Percentiles rank a stretch among this genome's conserved stretches.
These are phyloP conservation scores for Penicillium riverlandense DNA, from an alignment of 495 filamentous ascomycete species.

Conservation along the genomic window DNA sequence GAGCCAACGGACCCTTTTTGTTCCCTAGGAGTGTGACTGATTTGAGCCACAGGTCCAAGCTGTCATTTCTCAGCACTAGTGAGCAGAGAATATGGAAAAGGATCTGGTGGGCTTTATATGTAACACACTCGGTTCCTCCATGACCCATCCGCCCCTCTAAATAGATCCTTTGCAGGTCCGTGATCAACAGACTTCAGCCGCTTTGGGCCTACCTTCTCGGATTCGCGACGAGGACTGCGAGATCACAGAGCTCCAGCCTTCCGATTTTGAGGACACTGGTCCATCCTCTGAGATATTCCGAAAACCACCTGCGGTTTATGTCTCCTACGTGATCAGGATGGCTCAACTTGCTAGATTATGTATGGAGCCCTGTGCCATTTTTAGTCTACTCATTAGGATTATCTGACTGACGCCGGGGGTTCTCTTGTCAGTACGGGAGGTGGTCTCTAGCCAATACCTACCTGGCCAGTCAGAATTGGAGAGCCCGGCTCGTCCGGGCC, in stretches of 20 bases:
- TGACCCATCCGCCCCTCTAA: neutral
- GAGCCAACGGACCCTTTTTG: neutral
- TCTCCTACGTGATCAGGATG: constrained; percentile 37
- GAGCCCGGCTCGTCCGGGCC: constrained; percentile 14
- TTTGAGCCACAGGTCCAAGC: constrained; percentile 20
- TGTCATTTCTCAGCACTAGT: constrained; percentile 21
- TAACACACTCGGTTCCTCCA: constrained; percentile 6
- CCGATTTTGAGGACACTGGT: constrained; percentile 29
- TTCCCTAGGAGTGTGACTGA: neutral
- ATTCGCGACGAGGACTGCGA: constrained; percentile 45
- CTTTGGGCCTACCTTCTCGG: constrained; percentile 28
- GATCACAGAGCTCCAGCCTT: constrained; percentile 27
- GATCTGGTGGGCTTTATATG: constrained; percentile 45
- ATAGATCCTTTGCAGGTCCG: constrained; percentile 22
- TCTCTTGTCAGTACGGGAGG: constrained; percentile 24
- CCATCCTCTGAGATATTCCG: constrained; percentile 19
- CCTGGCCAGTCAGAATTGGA: constrained; percentile 24
- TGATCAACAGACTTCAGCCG: constrained; percentile 35
- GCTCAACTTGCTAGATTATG: constrained; percentile 30
- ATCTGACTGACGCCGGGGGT: neutral
- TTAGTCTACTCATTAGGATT: neutral
- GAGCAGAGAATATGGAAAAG: constrained; percentile 34
- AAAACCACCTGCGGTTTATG: constrained; percentile 19
- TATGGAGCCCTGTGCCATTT: constrained; percentile 8
- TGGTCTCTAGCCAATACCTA: constrained; percentile 34